Conservation (phyloP, 768 basidiomycete species). For the Polyporus arcularius region DNA sequence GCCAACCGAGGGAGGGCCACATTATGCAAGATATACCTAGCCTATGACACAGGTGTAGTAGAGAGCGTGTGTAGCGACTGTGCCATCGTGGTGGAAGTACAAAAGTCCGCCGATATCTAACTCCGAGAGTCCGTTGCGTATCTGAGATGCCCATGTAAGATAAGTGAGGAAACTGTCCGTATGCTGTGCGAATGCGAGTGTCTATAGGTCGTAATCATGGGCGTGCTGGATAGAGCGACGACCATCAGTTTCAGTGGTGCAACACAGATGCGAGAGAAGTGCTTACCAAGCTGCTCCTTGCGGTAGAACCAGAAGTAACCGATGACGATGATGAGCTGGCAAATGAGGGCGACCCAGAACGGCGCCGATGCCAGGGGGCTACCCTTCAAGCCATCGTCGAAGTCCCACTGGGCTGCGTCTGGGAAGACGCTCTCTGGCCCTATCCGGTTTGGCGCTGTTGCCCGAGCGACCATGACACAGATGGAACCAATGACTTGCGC, state of each 20-base stretch:
- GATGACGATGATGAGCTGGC: conserved; percentile 81
- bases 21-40: conserved; percentile 21
- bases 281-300: conserved; percentile 85
- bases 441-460: conserved; percentile 85
- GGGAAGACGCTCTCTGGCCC: conserved; percentile 93
- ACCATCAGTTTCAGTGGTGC: neutral
- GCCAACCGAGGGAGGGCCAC: conserved; percentile 5
- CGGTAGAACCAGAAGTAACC: conserved; percentile 98
- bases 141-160: conserved; percentile 27
- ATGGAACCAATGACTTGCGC: conserved; percentile 88
- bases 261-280: neutral
- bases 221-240: conserved; percentile 26
- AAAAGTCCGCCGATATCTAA: conserved; percentile 30
- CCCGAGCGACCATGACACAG: conserved; percentile 92
- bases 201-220: conserved; percentile 35
- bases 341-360: conserved; percentile 85
- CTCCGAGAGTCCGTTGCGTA: conserved; percentile 23
- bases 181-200: conserved; percentile 19
- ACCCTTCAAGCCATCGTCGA: conserved; percentile 65
- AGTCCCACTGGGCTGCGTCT: conserved; percentile 89
- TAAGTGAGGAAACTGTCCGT: conserved; percentile 30
- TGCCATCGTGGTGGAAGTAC: conserved; percentile 27
- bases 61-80: conserved; percentile 26
- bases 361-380: conserved; percentile 83
- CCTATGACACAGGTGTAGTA: conserved; percentile 26